Base-by-base conservation (phyloP, 2,329 filamentous ascomycete genomes). In the Aspergillus udagawae region DNA sequence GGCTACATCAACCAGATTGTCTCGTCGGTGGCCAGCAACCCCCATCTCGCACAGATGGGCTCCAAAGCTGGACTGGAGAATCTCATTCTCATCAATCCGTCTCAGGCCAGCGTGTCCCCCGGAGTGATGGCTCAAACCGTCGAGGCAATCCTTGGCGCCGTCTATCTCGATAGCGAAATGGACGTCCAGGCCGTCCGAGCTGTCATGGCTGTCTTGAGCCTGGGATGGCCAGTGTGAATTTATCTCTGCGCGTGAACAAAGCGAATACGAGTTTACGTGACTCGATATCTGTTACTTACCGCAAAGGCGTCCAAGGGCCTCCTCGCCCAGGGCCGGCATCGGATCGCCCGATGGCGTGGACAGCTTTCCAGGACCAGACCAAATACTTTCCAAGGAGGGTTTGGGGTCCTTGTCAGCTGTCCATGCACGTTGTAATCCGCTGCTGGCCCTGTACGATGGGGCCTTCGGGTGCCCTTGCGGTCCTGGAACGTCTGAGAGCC, bases 131-230 rank as follows among this genome's bases (percentile, higher is more conserved):
- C 71, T 1, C 65, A 60, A 3, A 67, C 70, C 0, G 55, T 75
- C 0, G 67, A 73, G 53, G 72, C 72, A 14, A 55, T 75, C n/a
- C 42, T 74, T n/a, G 72, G 70, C 3, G 73, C 71, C 7, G 66
- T 69, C 8, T 69, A 61, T 25, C 32, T 66, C 2, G 73, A 75
- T 47, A 67, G 64, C 28, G 59, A 61, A 1, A 51, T 63, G 38
- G 32, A 63, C 9, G 49, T 56, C 3, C n/a, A 51, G 4, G 54
- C 52, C 6, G 53, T 65, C 9, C 14, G 42, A 21, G 7, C 29
- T 1, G 53, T 65, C 8, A 56, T 63, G 49, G 32, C 20, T 4
- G 7, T 21, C 0, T 27, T 67, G 41, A 60, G 45, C 4, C 25
- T 67, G 12, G 29, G 27, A 14, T 61, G 57, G 56, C 53, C 60